These are phyloP conservation scores for Agaricales sp. DNA, from an alignment of 1,284 basidiomycete species.

Conservation along the genomic window DNA sequence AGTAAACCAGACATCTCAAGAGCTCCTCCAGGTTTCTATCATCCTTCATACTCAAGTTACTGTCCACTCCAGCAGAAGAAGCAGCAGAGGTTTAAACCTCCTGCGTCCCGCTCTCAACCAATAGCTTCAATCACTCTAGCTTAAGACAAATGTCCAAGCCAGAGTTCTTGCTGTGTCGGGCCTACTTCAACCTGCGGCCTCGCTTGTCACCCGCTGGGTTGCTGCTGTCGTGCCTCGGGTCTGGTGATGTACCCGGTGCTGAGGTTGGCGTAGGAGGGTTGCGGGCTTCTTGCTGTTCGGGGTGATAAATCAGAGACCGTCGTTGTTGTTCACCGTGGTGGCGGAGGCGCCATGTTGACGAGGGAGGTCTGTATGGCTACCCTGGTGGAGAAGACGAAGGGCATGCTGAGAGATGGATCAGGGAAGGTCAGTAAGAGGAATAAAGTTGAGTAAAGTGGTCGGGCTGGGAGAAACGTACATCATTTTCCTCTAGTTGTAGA, in stretches of 20 bases:
- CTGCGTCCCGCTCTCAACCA: conserved; percentile 23
- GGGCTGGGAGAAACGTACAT: conserved; percentile 40
- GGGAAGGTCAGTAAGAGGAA: conserved; percentile 4
- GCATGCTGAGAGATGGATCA: conserved; percentile 30
- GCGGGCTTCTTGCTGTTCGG: conserved; percentile 56
- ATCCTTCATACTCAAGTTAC: conserved; percentile 19
- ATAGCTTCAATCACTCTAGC: conserved; percentile 56
- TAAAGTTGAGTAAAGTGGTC: conserved; percentile 2
- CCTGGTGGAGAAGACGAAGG: conserved; percentile 74
- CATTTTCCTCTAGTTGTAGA: conserved; percentile 63
- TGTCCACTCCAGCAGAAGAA: conserved; percentile 13
- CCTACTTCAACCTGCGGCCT: conserved; percentile 87
- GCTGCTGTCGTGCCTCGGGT: conserved; percentile 48
- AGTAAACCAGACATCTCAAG: conserved; percentile 56
- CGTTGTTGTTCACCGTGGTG: conserved; percentile 72
- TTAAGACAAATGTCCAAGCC: conserved; percentile 62
- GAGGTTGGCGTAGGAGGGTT: conserved; percentile 71
- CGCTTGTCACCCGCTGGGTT: conserved; percentile 59
- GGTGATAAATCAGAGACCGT: conserved; percentile 56
- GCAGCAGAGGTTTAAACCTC: neutral
- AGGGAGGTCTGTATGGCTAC: conserved; percentile 80
- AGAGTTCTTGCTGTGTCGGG: conserved; percentile 87
- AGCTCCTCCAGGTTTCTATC: conserved; percentile 43
- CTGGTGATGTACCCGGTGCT: conserved; percentile 80
- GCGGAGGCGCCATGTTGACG: conserved; percentile 70